Evolutionary conservation across 225 moss, liverwort and hornwort genomes (phyloP).

Genomic region (Pseudoscleropodium purum): DNA sequence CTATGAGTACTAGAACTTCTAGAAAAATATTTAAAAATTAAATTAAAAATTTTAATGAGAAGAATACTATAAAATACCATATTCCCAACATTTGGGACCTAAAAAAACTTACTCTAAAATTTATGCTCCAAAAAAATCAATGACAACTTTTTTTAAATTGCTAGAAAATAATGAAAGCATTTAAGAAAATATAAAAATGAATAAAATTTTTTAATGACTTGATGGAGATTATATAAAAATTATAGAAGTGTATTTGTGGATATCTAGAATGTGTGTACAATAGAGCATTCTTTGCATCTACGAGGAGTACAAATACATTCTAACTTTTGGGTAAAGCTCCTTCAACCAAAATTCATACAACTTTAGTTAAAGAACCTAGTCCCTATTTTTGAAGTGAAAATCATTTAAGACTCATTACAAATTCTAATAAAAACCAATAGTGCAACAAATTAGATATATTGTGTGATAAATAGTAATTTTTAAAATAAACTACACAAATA

Average conservation of each 20-base stretch:
- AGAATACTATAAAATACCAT: not conserved
- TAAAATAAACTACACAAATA: not conserved
- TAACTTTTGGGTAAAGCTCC: accelerated
- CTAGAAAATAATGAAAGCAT: not conserved
- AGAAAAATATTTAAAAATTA: not conserved
- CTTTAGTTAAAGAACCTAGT: accelerated
- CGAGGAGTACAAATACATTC: accelerated
- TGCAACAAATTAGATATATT: not conserved
- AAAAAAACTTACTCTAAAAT: not conserved
- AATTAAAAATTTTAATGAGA: not conserved
- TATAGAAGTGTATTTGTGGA: no score
- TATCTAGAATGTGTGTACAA: accelerated
- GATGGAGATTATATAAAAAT: not conserved
- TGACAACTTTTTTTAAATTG: not conserved
- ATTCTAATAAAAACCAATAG: not conserved
- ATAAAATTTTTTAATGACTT: not conserved
- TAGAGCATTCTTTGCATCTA: not conserved
- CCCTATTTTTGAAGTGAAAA: not conserved
- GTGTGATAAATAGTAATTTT: not conserved
- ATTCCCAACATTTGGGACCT: not conserved
- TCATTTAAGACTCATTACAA: not conserved
- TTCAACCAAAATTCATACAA: not conserved
- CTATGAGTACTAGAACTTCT: accelerated
- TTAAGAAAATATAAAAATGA: not conserved
- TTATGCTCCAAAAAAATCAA: not conserved